Conservation (phyloP, 768 basidiomycete species). For the Leucocoprinus sp. region DNA sequence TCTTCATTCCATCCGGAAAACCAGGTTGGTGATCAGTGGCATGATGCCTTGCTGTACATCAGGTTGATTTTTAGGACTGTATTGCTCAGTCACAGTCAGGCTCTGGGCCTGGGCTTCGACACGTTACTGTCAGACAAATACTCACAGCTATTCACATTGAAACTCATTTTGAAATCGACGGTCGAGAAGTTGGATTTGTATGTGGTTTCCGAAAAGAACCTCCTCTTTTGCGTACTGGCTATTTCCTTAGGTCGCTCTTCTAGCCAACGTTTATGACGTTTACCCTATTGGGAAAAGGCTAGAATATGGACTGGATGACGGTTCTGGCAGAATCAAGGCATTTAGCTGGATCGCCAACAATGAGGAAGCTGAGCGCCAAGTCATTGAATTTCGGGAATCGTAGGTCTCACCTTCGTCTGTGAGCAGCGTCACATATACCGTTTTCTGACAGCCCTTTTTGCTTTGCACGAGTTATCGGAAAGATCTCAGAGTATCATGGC, state of each 20-base stretch:
- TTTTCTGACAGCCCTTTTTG: conserved; percentile 7
- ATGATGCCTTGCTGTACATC: too few species aligned
- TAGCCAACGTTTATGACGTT: conserved; percentile 11
- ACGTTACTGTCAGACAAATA: conserved; percentile 10
- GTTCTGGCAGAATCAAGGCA: conserved; percentile 13
- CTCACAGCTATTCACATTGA: conserved; percentile 1
- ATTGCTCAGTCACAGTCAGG: background rate
- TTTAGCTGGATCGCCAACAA: conserved; percentile 1
- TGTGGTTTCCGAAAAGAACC: background rate
- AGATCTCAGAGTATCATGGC: conserved; percentile 16
- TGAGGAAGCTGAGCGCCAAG: conserved; percentile 6
- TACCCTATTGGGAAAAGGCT: background rate
- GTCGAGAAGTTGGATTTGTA: conserved; percentile 10
- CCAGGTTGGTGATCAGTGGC: background rate
- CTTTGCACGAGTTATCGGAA: conserved; percentile 17
- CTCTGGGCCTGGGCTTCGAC: background rate
- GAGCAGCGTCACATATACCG: background rate
- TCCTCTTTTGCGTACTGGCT: background rate
- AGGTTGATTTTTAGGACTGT: too few species aligned
- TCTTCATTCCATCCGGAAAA: background rate
- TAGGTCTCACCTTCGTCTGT: background rate
- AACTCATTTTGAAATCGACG: conserved; percentile 8
- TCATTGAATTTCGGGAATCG: background rate
- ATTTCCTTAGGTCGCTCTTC: conserved; percentile 3
- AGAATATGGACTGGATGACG: conserved; percentile 8